Percentiles rank a stretch among this genome's conserved stretches.
Evolutionary conservation across 257 asterid genomes (phyloP).

Genomic region (Solanum chaucha): DNA sequence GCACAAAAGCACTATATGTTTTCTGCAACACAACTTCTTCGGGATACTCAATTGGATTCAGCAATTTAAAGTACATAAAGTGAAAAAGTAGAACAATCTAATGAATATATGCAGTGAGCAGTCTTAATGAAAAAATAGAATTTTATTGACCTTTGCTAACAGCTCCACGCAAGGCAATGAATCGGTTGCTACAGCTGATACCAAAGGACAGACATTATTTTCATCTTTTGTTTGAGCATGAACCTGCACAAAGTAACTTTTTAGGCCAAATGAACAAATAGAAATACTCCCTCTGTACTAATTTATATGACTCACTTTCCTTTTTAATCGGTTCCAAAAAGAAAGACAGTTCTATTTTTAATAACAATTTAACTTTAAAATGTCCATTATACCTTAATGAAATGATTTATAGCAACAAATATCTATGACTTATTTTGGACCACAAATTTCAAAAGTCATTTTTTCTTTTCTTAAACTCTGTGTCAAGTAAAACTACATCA

Average conservation of each 20-base stretch:
- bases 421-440: neutral
- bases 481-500: neutral
- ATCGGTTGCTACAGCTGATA: conserved; percentile 95
- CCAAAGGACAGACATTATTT: conserved; percentile 52
- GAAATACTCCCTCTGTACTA: neutral
- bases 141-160: conserved; percentile 51
- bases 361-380: too few species aligned
- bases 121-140: neutral
- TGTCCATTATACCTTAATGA: neutral
- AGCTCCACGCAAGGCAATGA: conserved; percentile 67
- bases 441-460: neutral
- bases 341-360: neutral
- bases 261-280: neutral
- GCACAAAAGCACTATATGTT: neutral
- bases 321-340: too few species aligned
- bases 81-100: neutral
- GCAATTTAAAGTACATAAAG: neutral
- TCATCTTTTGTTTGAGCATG: conserved; percentile 73
- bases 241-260: conserved; percentile 50
- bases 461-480: neutral
- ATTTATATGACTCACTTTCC: neutral
- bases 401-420: too few species aligned
- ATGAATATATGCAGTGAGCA: neutral
- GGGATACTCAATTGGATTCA: neutral
- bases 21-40: neutral